A percentile compares a stretch with the other conserved stretches of the same genome.
These are phyloP conservation scores for Psidium friedrichsthalianum DNA, from an alignment of 345 rosid genomes.

Conservation along the genomic window DNA sequence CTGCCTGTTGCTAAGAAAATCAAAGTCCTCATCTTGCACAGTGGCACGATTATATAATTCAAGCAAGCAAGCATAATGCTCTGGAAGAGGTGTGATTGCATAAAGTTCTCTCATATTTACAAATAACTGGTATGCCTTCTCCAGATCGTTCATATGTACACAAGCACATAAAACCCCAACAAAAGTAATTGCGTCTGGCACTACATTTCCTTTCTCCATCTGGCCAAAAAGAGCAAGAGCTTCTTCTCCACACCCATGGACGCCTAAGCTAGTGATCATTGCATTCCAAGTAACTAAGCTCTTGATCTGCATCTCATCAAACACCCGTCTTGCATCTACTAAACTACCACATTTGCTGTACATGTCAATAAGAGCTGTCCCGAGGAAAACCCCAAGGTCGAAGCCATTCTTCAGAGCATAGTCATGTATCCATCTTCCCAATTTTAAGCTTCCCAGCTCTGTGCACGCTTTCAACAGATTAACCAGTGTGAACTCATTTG, in stretches of 20 bases:
- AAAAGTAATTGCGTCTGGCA: slow-evolving; percentile 66
- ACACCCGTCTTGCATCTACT: slow-evolving; percentile 47
- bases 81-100: slow-evolving; percentile 33
- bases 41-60: slow-evolving; percentile 35
- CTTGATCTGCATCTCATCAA: slow-evolving; percentile 34
- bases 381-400: slow-evolving; percentile 42
- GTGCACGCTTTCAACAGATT: slow-evolving; percentile 45
- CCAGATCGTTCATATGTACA: slow-evolving; percentile 35
- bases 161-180: slow-evolving; percentile 68
- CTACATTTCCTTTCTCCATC: slow-evolving; percentile 33
- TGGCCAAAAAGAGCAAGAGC: slow-evolving; percentile 45
- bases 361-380: slow-evolving; percentile 62
- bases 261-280: slow-evolving; percentile 75
- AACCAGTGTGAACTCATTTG: slow-evolving; percentile 59
- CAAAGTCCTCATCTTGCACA: slow-evolving; percentile 9
- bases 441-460: slow-evolving; percentile 40
- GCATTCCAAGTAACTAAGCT: slow-evolving; percentile 68
- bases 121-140: slow-evolving; percentile 33
- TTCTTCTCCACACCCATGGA: slow-evolving; percentile 61
- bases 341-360: slow-evolving; percentile 50
- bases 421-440: slow-evolving; percentile 60
- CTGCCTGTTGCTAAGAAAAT: slow-evolving; percentile 5
- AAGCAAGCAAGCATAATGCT: slow-evolving; percentile 56
- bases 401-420: slow-evolving; percentile 42
- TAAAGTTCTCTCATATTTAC: slow-evolving; percentile 32